Conservation (phyloP, 139 green algal species). For the Chloropicon primus region DNA sequence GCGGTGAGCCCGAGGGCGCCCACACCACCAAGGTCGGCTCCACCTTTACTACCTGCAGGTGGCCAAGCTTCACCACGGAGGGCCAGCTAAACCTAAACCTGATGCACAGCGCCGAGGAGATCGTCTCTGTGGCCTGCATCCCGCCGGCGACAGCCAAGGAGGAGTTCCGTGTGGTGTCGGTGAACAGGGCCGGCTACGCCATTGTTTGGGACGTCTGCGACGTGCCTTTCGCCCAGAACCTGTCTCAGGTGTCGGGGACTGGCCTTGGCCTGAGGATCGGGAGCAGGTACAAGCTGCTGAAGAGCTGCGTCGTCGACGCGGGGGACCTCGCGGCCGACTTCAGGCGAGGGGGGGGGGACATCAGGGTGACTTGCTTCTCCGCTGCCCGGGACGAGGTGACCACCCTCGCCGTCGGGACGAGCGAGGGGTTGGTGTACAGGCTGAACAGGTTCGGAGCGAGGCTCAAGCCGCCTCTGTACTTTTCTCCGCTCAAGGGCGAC, state of each 20-base stretch:
- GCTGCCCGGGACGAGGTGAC: not conserved
- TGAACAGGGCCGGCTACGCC: not conserved
- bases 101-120: not conserved
- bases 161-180: not conserved
- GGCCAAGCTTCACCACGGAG: not conserved
- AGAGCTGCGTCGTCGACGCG: not conserved
- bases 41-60: too few species aligned
- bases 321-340: not conserved
- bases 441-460: not conserved
- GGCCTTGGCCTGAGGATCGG: constrained; percentile 11
- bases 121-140: not conserved
- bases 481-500: not conserved
- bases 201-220: constrained; percentile 8
- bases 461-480: not conserved
- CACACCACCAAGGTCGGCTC: not conserved
- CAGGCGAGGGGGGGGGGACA: not conserved
- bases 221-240: not conserved
- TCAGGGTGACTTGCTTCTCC: not conserved
- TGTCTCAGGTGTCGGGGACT: constrained; percentile 1
- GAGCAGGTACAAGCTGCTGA: constrained; percentile 1
- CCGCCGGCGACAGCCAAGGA: not conserved
- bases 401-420: not conserved
- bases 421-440: not conserved
- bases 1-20: not conserved
- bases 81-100: not conserved